These are phyloP conservation scores for Emmonsiellopsis sp. DNA, from an alignment of 2,329 filamentous ascomycete genomes.

Conservation along the genomic window DNA sequence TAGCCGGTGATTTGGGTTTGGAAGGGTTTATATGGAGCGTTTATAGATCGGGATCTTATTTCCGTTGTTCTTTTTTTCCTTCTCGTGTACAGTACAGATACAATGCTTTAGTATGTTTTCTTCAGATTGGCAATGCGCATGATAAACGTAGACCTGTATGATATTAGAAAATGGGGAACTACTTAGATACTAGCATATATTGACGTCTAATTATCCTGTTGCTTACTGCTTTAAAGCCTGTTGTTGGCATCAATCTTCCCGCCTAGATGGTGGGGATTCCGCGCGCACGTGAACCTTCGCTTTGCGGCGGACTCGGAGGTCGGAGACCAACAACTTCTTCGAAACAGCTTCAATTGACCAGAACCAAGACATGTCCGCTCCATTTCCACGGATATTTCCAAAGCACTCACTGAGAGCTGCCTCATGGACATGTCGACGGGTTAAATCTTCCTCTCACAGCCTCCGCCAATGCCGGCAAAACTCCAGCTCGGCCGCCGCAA, in stretches of 20 bases:
- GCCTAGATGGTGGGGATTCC: background rate
- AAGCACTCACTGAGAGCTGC: background rate
- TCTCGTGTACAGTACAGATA: background rate
- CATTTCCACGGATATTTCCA: background rate
- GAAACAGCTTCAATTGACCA: background rate
- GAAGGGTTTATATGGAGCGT: conserved; percentile 14
- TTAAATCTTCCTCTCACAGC: background rate
- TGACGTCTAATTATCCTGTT: background rate
- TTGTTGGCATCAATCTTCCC: background rate
- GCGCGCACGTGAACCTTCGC: background rate
- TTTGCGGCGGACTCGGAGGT: background rate
- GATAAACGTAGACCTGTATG: too few relatives aligned
- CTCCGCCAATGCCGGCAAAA: conserved; percentile 7
- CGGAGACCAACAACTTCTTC: background rate
- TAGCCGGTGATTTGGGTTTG: conserved; percentile 25
- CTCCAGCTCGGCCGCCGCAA: conserved; percentile 2
- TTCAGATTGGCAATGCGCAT: background rate
- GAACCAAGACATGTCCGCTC: background rate
- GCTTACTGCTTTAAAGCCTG: background rate
- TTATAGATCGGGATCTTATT: background rate
- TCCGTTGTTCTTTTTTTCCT: background rate
- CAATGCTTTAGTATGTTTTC: background rate
- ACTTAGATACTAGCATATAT: too few relatives aligned
- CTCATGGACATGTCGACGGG: background rate
- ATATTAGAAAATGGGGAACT: too few relatives aligned